A percentile compares a stretch with the other conserved stretches of the same genome.
Conservation (phyloP, 2,329 filamentous ascomycete genomes). For the Beauveria rudraprayagi region DNA sequence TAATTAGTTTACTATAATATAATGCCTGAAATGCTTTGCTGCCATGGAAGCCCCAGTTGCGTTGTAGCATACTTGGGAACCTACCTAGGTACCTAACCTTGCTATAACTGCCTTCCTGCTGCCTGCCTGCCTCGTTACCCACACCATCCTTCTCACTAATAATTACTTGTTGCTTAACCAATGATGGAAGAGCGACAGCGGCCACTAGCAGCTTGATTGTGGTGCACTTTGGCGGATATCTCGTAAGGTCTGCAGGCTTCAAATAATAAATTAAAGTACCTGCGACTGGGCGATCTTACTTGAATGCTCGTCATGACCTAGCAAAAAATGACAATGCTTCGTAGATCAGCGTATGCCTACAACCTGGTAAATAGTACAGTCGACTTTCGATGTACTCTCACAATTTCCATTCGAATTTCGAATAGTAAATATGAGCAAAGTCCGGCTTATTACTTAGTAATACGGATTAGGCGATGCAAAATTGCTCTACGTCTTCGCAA, state of each 20-base stretch:
- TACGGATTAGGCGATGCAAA: background rate
- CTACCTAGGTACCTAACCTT: background rate
- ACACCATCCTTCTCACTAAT: slow-evolving; percentile 1
- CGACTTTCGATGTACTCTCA: too few species aligned
- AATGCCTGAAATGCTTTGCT: background rate
- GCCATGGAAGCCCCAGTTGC: background rate
- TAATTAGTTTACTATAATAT: background rate
- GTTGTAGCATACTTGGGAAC: background rate
- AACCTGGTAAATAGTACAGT: too few species aligned
- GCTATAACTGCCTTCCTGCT: background rate
- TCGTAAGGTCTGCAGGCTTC: slow-evolving; percentile 1
- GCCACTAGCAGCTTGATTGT: background rate
- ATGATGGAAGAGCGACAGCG: background rate
- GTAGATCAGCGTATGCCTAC: background rate
- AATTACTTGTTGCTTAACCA: background rate
- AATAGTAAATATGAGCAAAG: background rate
- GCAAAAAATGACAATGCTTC: background rate
- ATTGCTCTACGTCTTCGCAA: background rate
- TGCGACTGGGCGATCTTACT: background rate
- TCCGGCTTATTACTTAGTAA: background rate
- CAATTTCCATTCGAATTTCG: too few species aligned
- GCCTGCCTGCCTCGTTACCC: background rate
- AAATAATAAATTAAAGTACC: slow-evolving; percentile 6
- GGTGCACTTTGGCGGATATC: slow-evolving; percentile 1
- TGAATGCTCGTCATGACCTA: background rate